A percentile compares a stretch with the other conserved stretches of the same genome.
Conservation (phyloP, 2,329 filamentous ascomycete species). For the Fusarium guadeloupense region DNA sequence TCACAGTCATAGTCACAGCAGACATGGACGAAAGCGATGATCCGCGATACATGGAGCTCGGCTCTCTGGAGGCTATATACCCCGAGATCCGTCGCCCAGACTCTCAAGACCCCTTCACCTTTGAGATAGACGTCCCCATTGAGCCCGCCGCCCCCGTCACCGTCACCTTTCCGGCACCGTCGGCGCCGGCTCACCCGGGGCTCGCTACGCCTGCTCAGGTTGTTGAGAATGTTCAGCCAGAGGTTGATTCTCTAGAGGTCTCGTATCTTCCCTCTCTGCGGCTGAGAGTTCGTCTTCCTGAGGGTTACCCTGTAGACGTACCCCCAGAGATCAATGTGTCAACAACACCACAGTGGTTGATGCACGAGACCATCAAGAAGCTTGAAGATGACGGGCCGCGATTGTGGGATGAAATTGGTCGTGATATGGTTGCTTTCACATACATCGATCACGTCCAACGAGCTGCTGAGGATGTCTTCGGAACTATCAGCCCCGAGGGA, state of each 20-base stretch:
- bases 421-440: constrained; percentile 66
- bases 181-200: constrained; percentile 33
- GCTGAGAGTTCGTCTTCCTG: constrained; percentile 63
- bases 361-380: constrained; percentile 55
- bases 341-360: constrained; percentile 67
- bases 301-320: constrained; percentile 64
- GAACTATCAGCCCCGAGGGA: constrained; percentile 59
- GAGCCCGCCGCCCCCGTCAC: constrained; percentile 63
- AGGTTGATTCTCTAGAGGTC: constrained; percentile 59
- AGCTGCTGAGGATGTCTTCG: constrained; percentile 68
- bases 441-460: constrained; percentile 72
- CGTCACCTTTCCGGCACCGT: constrained; percentile 64
- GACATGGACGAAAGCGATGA: constrained; percentile 58
- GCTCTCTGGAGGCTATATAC: constrained; percentile 70
- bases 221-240: constrained; percentile 27
- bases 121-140: constrained; percentile 67
- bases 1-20: constrained; percentile 13
- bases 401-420: constrained; percentile 71
- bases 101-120: constrained; percentile 55
- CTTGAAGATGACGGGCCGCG: constrained; percentile 61
- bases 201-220: constrained; percentile 12
- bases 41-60: constrained; percentile 66
- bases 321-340: constrained; percentile 63
- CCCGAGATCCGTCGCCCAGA: constrained; percentile 66
- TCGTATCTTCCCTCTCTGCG: constrained; percentile 67